Evolutionary conservation across 352 stramenopile species (phyloP).

Genomic region (Phytophthora sp.): DNA sequence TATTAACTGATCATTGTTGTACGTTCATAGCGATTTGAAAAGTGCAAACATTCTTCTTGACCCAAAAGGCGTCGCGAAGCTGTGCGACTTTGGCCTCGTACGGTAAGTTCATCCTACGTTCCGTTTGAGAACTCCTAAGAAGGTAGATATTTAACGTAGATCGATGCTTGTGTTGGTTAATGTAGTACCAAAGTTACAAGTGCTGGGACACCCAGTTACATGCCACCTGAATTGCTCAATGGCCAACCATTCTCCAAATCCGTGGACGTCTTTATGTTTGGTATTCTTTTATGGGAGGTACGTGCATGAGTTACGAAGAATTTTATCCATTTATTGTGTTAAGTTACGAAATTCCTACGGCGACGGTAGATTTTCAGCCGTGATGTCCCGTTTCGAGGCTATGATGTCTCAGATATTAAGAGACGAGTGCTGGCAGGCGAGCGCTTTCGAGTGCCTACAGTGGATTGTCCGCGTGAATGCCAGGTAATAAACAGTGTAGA

Average conservation of each 20-base stretch:
- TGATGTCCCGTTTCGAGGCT: conserved; percentile 80
- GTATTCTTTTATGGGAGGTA: conserved; percentile 91
- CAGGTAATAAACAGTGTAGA: conserved; percentile 39
- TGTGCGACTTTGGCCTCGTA: conserved; percentile 93
- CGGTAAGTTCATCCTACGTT: conserved; percentile 34
- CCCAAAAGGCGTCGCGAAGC: conserved; percentile 72
- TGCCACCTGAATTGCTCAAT: conserved; percentile 87
- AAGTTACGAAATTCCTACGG: background rate
- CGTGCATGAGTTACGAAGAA: background rate
- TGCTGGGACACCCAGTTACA: conserved; percentile 92
- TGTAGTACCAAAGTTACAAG: conserved; percentile 72
- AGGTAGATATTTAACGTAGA: too few relatives aligned
- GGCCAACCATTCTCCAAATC: conserved; percentile 86
- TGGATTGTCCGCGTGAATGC: conserved; percentile 67
- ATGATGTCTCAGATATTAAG: conserved; percentile 75
- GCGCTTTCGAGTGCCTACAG: conserved; percentile 74
- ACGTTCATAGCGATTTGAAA: conserved; percentile 79
- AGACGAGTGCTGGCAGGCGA: conserved; percentile 74
- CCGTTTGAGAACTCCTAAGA: too few relatives aligned
- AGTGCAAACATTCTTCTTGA: conserved; percentile 89
- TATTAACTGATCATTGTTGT: background rate
- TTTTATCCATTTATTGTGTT: background rate
- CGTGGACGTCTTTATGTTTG: conserved; percentile 94
- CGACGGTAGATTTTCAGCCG: conserved; percentile 73
- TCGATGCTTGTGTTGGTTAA: background rate